Conservation (phyloP, 805 yeast genomes). For the Deakozyma indianensis region DNA sequence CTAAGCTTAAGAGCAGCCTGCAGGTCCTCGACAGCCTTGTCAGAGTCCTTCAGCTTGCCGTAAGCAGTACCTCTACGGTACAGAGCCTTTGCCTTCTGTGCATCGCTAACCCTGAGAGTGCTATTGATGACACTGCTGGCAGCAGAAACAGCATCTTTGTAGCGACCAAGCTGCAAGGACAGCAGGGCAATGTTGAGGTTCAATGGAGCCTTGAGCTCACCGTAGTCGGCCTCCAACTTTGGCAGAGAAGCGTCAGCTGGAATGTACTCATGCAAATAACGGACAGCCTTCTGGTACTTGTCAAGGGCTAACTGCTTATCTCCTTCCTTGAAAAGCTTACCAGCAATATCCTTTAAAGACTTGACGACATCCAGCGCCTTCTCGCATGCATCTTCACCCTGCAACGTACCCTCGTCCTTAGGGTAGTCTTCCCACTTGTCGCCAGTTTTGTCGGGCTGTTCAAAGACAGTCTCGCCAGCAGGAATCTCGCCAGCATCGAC, state of each 20-base stretch:
- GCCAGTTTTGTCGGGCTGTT: constrained; percentile 61
- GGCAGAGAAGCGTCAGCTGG: constrained; percentile 37
- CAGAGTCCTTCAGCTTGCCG: constrained; percentile 48
- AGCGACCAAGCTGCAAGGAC: constrained; percentile 47
- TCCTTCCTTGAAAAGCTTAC: constrained; percentile 54
- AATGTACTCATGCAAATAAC: constrained; percentile 55
- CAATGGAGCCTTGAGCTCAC: constrained; percentile 44
- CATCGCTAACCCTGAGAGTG: constrained; percentile 35
- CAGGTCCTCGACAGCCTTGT: constrained; percentile 51
- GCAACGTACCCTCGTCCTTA: constrained; percentile 58
- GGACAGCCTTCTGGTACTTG: constrained; percentile 62
- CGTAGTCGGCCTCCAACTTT: constrained; percentile 25
- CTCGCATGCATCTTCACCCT: constrained; percentile 39
- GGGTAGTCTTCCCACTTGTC: constrained; percentile 66
- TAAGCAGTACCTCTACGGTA: constrained; percentile 78
- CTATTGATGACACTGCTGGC: constrained; percentile 54
- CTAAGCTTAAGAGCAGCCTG: constrained; percentile 47
- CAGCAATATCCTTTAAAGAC: constrained; percentile 62
- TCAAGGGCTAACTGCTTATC: constrained; percentile 39
- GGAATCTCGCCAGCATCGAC: constrained; percentile 63
- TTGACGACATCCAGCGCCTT: constrained; percentile 54
- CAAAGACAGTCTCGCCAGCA: constrained; percentile 35
- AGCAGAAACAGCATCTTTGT: constrained; percentile 39
- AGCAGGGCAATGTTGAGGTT: constrained; percentile 63
- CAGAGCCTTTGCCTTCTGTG: constrained; percentile 68